These are phyloP conservation scores for Neurospora crassa DNA, from an alignment of 2,329 filamentous ascomycete genomes.

Conservation along the genomic window DNA sequence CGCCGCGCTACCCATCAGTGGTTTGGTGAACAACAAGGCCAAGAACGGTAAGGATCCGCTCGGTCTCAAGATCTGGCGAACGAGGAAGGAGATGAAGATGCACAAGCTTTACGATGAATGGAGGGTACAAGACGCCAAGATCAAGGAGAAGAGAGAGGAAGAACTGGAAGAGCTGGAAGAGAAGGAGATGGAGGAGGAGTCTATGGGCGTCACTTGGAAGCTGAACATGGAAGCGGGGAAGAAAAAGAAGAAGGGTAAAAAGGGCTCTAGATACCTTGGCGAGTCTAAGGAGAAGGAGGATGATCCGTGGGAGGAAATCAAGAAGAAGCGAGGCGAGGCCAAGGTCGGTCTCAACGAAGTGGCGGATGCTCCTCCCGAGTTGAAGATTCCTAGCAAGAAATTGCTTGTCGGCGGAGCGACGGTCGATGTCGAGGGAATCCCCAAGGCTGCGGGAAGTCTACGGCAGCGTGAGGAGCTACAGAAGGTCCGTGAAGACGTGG, in stretches of 20 bases:
- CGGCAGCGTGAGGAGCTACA: constrained; percentile 64
- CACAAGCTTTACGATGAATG: constrained; percentile 73
- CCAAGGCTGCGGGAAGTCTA: constrained; percentile 60
- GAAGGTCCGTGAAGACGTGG: constrained; percentile 58
- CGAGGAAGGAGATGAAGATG: constrained; percentile 78
- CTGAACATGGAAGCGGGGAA: constrained; percentile 34
- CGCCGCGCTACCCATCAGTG: constrained; percentile 67
- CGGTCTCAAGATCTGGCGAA: constrained; percentile 59
- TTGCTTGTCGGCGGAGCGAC: constrained; percentile 54
- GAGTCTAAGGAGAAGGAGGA: constrained; percentile 43
- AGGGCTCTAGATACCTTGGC: constrained; percentile 27
- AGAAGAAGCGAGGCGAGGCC: constrained; percentile 51
- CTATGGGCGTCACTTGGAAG: constrained; percentile 38
- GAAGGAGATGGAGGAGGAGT: constrained; percentile 49
- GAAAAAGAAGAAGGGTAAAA: constrained; percentile 33
- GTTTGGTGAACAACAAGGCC: constrained; percentile 53
- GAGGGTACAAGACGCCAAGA: constrained; percentile 54
- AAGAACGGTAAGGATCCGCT: constrained; percentile 53
- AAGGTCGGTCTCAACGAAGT: constrained; percentile 47
- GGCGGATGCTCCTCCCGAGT: constrained; percentile 65
- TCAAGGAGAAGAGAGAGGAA: constrained; percentile 55
- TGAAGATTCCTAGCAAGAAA: constrained; percentile 55
- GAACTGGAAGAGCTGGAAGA: constrained; percentile 56
- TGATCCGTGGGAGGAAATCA: constrained; percentile 67
- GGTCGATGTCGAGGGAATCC: constrained; percentile 60